Percentiles rank a stretch among this genome's conserved stretches.
phyloP scores from a whole-genome alignment of 148 eudicot genomes.

The Tetragonia tetragonoides region DNA sequence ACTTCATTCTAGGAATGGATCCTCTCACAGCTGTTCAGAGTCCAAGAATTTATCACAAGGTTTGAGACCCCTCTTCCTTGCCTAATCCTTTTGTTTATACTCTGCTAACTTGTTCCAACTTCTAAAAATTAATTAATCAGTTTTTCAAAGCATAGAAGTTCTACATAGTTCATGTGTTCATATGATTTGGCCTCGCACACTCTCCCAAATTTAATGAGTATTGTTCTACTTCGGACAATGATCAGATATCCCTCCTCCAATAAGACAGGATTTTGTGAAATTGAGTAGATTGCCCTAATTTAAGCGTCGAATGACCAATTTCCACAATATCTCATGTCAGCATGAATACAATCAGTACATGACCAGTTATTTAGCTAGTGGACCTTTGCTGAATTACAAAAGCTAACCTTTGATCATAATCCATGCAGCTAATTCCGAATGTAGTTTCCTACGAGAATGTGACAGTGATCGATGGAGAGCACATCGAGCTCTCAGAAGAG shows the following conservation, averaged over 20 bases:
- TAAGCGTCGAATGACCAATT: too few species aligned
- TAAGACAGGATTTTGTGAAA: too few species aligned
- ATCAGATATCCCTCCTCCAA: too few species aligned
- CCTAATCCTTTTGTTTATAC: neutral
- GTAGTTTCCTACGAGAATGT: slow-evolving; percentile 72
- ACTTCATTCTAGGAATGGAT: slow-evolving; percentile 66
- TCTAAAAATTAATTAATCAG: too few species aligned
- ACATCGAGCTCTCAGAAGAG: slow-evolving; percentile 63
- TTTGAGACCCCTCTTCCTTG: slow-evolving; percentile 8
- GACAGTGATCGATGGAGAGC: slow-evolving; percentile 81
- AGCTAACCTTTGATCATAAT: neutral
- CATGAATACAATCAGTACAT: too few species aligned
- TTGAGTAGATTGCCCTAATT: too few species aligned
- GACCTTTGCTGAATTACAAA: neutral
- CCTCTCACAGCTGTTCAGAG: slow-evolving; percentile 73
- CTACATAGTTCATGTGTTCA: too few species aligned
- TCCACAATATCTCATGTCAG: too few species aligned
- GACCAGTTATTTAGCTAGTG: neutral
- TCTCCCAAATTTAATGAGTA: too few species aligned
- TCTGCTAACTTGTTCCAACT: neutral
- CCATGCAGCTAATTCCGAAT: slow-evolving; percentile 72
- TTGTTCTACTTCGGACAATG: too few species aligned
- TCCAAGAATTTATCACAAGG: slow-evolving; percentile 93
- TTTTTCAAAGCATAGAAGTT: too few species aligned
- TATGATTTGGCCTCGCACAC: too few species aligned